Percentiles rank a stretch among this genome's conserved stretches.
Conservation (phyloP, 495 filamentous ascomycete species). For the Tricharina praecox region DNA sequence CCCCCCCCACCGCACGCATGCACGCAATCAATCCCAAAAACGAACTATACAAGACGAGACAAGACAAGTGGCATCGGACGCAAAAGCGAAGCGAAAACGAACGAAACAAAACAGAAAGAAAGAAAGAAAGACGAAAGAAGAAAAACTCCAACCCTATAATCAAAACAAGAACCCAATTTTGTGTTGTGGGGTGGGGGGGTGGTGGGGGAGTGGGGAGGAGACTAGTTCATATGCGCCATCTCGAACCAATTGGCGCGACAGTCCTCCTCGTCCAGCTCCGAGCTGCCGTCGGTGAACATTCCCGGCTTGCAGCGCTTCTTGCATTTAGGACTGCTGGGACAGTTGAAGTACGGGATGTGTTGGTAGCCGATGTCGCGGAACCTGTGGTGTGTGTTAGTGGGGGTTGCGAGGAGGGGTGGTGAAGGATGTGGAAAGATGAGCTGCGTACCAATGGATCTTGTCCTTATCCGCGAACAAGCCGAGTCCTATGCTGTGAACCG, state of each 20-base stretch:
- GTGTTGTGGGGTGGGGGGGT: neutral
- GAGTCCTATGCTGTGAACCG: constrained; percentile 89
- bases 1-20: no score
- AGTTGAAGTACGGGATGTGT: constrained; percentile 97
- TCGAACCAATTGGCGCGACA: constrained; percentile 96
- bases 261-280: constrained; percentile 69
- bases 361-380: constrained; percentile 99
- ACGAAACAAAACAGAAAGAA: neutral
- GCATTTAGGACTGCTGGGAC: constrained; percentile 91
- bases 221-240: constrained; percentile 48
- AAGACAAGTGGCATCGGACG: neutral
- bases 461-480: constrained; percentile 79
- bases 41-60: neutral
- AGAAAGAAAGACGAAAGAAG: neutral
- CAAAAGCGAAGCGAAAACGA: neutral
- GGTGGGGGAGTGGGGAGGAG: neutral
- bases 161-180: neutral
- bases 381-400: constrained; percentile 34
- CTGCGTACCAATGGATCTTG: constrained; percentile 92
- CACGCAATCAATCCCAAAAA: no score
- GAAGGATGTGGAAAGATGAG: no score
- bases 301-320: constrained; percentile 66
- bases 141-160: neutral
- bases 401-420: no score
- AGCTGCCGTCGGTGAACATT: constrained; percentile 77